Conservation (phyloP, 345 rosid genomes). For the Acer saccharum region DNA sequence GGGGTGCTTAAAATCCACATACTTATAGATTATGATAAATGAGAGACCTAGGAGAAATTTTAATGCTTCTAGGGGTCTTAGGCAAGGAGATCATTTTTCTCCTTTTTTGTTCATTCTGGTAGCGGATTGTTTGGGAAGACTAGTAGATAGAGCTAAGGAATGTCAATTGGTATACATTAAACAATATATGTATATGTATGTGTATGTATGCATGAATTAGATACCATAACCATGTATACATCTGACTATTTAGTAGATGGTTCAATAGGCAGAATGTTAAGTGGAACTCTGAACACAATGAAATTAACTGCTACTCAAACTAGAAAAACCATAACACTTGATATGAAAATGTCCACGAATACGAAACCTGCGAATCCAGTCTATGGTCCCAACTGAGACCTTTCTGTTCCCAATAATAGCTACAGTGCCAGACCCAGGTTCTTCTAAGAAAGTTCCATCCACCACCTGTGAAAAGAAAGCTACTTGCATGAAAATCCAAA, state of each 20-base stretch:
- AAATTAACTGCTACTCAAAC: slow-evolving; percentile 1
- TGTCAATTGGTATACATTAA: too few relatives aligned
- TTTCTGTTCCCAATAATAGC: slow-evolving; percentile 65
- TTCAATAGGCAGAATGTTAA: background rate
- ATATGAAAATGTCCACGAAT: slow-evolving; percentile 7
- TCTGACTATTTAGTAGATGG: background rate
- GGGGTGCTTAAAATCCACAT: too few relatives aligned
- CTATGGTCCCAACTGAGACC: slow-evolving; percentile 87
- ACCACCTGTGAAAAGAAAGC: slow-evolving; percentile 46
- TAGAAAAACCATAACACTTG: slow-evolving; percentile 3
- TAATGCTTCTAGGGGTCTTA: too few relatives aligned
- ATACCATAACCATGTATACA: background rate
- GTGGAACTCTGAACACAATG: background rate
- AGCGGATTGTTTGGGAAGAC: too few relatives aligned
- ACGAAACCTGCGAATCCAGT: slow-evolving; percentile 82
- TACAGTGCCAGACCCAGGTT: slow-evolving; percentile 92
- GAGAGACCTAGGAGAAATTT: too few relatives aligned
- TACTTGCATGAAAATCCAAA: background rate
- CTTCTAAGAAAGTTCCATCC: slow-evolving; percentile 87
- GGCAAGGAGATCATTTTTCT: too few relatives aligned
- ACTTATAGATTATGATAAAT: too few relatives aligned
- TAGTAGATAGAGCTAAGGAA: too few relatives aligned
- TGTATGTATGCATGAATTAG: too few relatives aligned
- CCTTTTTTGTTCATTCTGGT: too few relatives aligned
- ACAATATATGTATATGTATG: too few relatives aligned